Evolutionary conservation across 257 asterid species (phyloP).

Genomic region (Sherardia arvensis): DNA sequence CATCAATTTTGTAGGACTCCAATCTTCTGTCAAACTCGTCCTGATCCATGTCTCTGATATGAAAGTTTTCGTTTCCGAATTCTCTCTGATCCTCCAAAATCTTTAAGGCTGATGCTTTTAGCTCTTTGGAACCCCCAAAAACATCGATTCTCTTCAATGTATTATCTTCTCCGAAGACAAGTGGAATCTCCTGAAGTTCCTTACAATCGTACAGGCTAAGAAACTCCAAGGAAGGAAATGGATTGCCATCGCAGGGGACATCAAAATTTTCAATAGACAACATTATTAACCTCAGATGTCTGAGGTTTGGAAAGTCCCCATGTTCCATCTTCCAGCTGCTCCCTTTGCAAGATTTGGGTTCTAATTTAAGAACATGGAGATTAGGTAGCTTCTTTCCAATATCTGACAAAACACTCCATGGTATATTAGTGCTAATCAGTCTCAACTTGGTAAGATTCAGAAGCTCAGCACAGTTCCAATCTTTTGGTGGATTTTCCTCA

Average conservation of each 20-base stretch:
- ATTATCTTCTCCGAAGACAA: not conserved
- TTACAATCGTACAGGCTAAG: not conserved
- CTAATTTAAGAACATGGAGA: constrained; percentile 10
- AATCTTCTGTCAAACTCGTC: too few species aligned
- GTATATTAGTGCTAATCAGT: not conserved
- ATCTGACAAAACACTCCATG: not conserved
- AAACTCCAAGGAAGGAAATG: not conserved
- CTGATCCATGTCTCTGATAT: too few species aligned
- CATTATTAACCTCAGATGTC: not conserved
- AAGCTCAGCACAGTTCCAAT: not conserved
- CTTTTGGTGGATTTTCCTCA: not conserved
- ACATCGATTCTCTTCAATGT: not conserved
- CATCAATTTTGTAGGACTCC: too few species aligned
- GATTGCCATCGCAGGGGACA: not conserved
- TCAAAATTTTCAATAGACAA: not conserved
- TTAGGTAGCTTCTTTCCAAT: not conserved
- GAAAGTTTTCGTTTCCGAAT: not conserved
- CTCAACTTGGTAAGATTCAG: not conserved
- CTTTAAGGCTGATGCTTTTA: not conserved
- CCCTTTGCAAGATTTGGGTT: not conserved
- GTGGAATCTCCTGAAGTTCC: not conserved
- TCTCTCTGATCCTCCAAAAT: not conserved
- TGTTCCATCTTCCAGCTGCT: not conserved
- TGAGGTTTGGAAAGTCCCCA: not conserved
- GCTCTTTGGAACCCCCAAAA: not conserved